These are phyloP conservation scores for Hibiscus tridactylites DNA, from an alignment of 345 rosid genomes.

Conservation along the genomic window DNA sequence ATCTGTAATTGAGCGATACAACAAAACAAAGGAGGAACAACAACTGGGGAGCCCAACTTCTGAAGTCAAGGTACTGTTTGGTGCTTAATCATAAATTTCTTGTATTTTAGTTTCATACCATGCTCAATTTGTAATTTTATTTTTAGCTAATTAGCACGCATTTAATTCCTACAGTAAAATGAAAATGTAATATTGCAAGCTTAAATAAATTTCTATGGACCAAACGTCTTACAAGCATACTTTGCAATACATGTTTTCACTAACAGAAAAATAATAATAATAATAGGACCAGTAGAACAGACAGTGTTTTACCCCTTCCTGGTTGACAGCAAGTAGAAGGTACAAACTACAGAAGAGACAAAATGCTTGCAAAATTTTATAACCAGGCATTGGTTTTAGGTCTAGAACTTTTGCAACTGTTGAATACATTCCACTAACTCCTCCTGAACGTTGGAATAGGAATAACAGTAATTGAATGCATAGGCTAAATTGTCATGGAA, in stretches of 20 bases:
- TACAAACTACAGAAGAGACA: neutral
- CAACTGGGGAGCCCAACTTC: conserved; percentile 28
- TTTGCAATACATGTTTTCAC: neutral
- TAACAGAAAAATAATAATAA: neutral
- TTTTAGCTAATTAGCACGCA: neutral
- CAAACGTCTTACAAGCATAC: neutral
- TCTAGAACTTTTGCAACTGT: neutral
- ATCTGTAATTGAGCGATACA: conserved; percentile 37
- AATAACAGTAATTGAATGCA: neutral
- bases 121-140: neutral
- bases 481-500: too few species aligned
- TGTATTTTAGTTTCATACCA: conserved; percentile 1
- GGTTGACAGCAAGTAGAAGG: neutral
- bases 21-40: conserved; percentile 40
- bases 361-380: neutral
- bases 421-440: neutral
- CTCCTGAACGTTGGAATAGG: neutral
- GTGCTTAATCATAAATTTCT: neutral
- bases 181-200: neutral
- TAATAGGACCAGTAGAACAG: neutral
- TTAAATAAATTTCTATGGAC: neutral
- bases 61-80: conserved; percentile 40
- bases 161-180: neutral
- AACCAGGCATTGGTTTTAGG: neutral
- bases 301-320: neutral